Base-by-base conservation (phyloP, 768 basidiomycete species). In the Royoungia palumana region DNA sequence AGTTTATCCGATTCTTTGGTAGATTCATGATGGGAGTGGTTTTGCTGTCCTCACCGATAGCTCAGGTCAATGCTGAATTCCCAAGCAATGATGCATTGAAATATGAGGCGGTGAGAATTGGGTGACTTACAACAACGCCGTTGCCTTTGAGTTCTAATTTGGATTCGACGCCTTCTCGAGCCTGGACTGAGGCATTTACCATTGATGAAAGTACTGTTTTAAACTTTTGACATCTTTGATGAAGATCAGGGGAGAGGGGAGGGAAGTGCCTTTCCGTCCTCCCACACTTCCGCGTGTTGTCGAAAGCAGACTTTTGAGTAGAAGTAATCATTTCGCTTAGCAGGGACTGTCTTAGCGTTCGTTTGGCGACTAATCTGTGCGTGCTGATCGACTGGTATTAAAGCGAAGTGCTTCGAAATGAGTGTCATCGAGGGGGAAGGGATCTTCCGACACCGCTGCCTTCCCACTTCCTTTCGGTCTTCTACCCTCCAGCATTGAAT, bases 21-120 rank as follows among this genome's bases (percentile, higher is more conserved):
- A n/a, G n/a, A n/a, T 69, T 99, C 98, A 74, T 97, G 94, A 70
- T 99, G 96, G 41, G 98, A 49, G 97, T 94, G 2, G 91, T 94
- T 70, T 90, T 90, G 76, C 94, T 96, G 75, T 99, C 96, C 62
- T 99, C 96, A 53, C 91, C 89, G 46, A 96, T 90, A 53, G n/a
- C n/a, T n/a, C n/a, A 99, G 98, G 72, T 98, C 96, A 62, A 98
- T 99, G 49, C 96, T 95, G 66, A 96, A 98, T 85, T 98, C 94
- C 94, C 95, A 22, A 4, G 25, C 1, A 48, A 5, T 35, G 45
- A 27, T 27, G 8, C 47, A 46, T 36, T 50, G 48, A 56, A 44
- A 46, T 24, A 44, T 35, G 49, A 32, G 32, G 47, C 21, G 42
- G 27, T 19, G 46, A 44, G 30, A 38, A 27, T 11, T 17, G 41